Evolutionary conservation across 2,329 filamentous ascomycete genomes (phyloP), one percentile per base, ranked within the genome.

Genomic region (Diaporthe helianthi): DNA sequence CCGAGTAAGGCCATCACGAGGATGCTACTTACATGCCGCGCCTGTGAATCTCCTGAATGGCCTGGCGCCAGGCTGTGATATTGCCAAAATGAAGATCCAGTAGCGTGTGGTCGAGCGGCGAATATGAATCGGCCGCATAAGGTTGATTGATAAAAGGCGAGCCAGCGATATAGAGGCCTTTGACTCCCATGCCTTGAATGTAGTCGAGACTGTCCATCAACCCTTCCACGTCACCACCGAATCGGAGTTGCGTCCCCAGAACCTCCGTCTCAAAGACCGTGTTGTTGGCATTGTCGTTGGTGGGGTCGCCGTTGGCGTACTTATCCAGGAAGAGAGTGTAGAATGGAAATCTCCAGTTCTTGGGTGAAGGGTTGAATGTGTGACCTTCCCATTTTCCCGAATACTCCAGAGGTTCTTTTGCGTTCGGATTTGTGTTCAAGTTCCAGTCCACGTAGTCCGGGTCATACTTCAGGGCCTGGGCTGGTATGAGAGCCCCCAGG

Each of bases 321-420:
- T 87, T 81, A 75, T 91, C 89, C 10, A 90, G 77, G 75, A 90
- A 90, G 53, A 91, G 79, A 10, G 87, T 89, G 76, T 91, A 91
- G 74, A 90, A 87, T 0, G 89, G 89, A 69, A 91, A 85, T 24
- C 87, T 81, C 87, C 87, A 89, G 72, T 86, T 89, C 1, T 81
- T 79, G 0, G 87, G 87, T 19, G 86, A 89, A 0, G 83, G 80
- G 29, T 80, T 77, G 72, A 84, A 88, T 7, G 77, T 78, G 73
- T 87, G 86, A 65, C 83, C 79, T 2, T 79, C 77, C 84, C 86
- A 86, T 79, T 82, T 78, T 67, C 86, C 83, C 73, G 79, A 83
- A 73, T 89, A 89, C 31, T 89, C 82, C 24, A 85, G 77, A 1
- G 86, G 85, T 64, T 83, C 73, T 2, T 75, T 79, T 4, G 87